Conservation (phyloP, 129 eudicot genomes). For the Smallanthus sonchifolius region DNA sequence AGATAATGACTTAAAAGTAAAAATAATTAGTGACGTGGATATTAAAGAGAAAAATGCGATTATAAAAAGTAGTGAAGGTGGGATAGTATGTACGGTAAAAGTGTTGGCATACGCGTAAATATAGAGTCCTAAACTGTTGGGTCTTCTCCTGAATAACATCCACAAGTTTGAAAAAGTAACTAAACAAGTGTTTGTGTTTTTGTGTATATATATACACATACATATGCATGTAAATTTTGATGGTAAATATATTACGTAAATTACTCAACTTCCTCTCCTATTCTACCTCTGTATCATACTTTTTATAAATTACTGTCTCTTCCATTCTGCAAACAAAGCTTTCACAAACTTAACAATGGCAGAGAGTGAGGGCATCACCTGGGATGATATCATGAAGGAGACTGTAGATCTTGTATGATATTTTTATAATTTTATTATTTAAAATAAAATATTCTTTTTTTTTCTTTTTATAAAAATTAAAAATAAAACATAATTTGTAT, state of each 20-base stretch:
- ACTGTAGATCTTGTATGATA: constrained; percentile 54
- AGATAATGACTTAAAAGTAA: neutral
- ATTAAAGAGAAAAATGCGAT: neutral
- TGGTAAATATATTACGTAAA: constrained; percentile 7
- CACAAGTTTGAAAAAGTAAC: constrained; percentile 18
- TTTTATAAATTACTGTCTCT: neutral
- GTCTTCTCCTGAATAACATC: constrained; percentile 23
- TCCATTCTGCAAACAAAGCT: constrained; percentile 14
- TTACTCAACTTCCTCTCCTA: constrained; percentile 11
- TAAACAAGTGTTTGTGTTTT: neutral
- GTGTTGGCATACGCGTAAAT: constrained; percentile 21
- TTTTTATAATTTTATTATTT: neutral
- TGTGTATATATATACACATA: neutral
- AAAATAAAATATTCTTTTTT: neutral
- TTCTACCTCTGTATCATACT: constrained; percentile 19
- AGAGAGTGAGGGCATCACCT: constrained; percentile 33
- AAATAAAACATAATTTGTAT: neutral
- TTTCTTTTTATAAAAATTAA: neutral
- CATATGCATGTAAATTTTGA: constrained; percentile 9
- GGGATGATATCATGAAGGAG: constrained; percentile 63
- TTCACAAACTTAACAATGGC: constrained; percentile 23
- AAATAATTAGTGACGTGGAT: neutral
- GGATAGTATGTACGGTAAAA: constrained; percentile 8
- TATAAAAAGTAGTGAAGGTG: neutral
- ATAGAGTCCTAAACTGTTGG: constrained; percentile 29